These are phyloP conservation scores for Arachis monticola DNA, from an alignment of 331 rosid species.

Conservation along the genomic window DNA sequence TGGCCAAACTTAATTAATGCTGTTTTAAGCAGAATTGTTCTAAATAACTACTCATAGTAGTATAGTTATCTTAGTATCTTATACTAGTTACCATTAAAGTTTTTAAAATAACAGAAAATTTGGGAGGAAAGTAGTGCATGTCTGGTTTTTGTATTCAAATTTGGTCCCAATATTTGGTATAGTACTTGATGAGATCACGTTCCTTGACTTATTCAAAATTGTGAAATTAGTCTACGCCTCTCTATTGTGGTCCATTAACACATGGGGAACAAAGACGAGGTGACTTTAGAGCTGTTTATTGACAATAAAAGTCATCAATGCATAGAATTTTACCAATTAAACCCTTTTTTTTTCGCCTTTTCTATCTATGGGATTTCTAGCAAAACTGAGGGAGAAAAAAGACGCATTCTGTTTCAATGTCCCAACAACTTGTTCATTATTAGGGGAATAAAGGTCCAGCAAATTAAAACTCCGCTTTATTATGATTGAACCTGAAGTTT, in stretches of 20 bases:
- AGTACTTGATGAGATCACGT: constrained; percentile 50
- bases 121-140: background rate
- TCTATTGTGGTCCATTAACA: constrained; percentile 52
- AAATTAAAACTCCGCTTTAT: constrained; percentile 20
- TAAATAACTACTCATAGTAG: no score
- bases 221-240: constrained; percentile 28
- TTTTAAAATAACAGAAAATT: no score
- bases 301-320: constrained; percentile 45
- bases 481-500: constrained; percentile 17
- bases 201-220: constrained; percentile 41
- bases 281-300: constrained; percentile 55
- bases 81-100: no score
- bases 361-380: constrained; percentile 16
- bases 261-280: constrained; percentile 38
- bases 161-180: constrained; percentile 35
- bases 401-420: constrained; percentile 51
- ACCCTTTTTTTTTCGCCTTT: constrained; percentile 34
- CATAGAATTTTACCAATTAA: constrained; percentile 26
- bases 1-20: no score
- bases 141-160: constrained; percentile 25
- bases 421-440: constrained; percentile 42
- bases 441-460: background rate
- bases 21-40: no score
- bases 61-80: no score
- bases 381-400: constrained; percentile 27